These are phyloP conservation scores for Rhizopogon sp. DNA, from an alignment of 768 basidiomycete species.

Conservation along the genomic window DNA sequence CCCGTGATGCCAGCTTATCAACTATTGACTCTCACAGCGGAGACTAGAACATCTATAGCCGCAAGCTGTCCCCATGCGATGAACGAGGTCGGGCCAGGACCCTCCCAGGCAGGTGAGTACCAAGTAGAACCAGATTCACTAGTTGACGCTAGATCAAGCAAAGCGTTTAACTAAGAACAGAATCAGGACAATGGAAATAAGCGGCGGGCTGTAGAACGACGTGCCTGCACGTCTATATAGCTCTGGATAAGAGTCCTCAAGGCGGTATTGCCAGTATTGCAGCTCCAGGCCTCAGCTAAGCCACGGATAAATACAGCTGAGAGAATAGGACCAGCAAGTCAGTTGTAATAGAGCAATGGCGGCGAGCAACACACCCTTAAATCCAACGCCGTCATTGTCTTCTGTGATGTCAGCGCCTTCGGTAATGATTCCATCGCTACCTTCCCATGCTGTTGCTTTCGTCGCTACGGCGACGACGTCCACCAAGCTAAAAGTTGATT, in stretches of 20 bases:
- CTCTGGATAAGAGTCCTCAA: conserved; percentile 40
- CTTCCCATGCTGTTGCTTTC: conserved; percentile 43
- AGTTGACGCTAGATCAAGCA: conserved; percentile 1
- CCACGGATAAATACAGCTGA: conserved; percentile 43
- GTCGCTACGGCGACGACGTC: conserved; percentile 35
- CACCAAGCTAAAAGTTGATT: conserved; percentile 25
- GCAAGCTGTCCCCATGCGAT: conserved; percentile 5
- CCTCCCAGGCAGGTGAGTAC: conserved; percentile 7
- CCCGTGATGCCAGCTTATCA: not conserved
- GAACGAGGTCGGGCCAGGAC: conserved; percentile 3
- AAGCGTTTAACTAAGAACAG: conserved; percentile 1
- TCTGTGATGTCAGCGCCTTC: conserved; percentile 37
- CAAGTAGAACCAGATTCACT: conserved; percentile 1
- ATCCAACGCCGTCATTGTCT: conserved; percentile 46
- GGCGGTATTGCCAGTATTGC: conserved; percentile 31
- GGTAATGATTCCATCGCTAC: conserved; percentile 45
- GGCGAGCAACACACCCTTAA: conserved; percentile 36
- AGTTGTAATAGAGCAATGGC: not conserved
- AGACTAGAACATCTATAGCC: not conserved
- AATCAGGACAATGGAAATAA: not conserved
- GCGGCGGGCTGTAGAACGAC: not conserved
- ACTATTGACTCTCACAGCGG: not conserved
- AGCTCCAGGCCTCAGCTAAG: conserved; percentile 38
- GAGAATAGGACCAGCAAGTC: not conserved
- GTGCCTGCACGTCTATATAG: conserved; percentile 48